These are phyloP conservation scores for Marchantia polymorpha DNA, from an alignment of 225 moss, liverwort and hornwort species.

Conservation along the genomic window DNA sequence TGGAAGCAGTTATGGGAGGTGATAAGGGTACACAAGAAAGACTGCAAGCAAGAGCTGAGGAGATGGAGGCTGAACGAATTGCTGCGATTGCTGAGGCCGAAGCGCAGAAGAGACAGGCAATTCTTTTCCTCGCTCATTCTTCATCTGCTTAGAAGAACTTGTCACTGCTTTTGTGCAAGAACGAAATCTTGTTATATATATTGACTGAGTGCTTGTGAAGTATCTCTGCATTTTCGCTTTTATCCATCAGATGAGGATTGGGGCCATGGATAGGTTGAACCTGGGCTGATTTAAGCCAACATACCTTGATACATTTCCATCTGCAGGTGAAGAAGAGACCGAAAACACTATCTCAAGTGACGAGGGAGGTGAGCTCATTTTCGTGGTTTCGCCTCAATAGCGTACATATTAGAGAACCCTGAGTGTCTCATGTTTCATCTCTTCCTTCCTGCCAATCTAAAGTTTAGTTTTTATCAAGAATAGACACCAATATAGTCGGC, in stretches of 20 bases:
- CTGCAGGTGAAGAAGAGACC: constrained; percentile 39
- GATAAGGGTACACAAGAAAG: constrained; percentile 64
- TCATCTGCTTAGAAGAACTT: neutral
- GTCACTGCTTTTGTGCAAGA: neutral
- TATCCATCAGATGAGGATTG: too few species aligned
- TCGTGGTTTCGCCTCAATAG: neutral
- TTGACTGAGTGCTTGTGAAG: too few species aligned
- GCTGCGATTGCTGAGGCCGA: constrained; percentile 48
- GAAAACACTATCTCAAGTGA: constrained; percentile 31
- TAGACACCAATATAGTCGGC: too few species aligned
- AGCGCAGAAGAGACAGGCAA: constrained; percentile 42
- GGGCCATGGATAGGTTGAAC: too few species aligned
- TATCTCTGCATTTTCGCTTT: too few species aligned
- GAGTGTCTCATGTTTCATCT: neutral
- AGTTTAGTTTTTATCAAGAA: too few species aligned
- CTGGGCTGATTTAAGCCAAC: too few species aligned
- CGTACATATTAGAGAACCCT: too few species aligned
- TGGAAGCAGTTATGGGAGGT: constrained; percentile 84
- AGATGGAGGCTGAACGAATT: constrained; percentile 41
- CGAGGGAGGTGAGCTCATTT: constrained; percentile 28
- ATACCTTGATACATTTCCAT: too few species aligned
- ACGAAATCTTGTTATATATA: too few species aligned
- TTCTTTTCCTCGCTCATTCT: neutral
- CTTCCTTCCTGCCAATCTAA: neutral
- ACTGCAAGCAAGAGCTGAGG: constrained; percentile 51